Evolutionary conservation across 495 filamentous ascomycete genomes (phyloP), one percentile per base, ranked within the genome.

Genomic region (Recurvomyces mirabilis): DNA sequence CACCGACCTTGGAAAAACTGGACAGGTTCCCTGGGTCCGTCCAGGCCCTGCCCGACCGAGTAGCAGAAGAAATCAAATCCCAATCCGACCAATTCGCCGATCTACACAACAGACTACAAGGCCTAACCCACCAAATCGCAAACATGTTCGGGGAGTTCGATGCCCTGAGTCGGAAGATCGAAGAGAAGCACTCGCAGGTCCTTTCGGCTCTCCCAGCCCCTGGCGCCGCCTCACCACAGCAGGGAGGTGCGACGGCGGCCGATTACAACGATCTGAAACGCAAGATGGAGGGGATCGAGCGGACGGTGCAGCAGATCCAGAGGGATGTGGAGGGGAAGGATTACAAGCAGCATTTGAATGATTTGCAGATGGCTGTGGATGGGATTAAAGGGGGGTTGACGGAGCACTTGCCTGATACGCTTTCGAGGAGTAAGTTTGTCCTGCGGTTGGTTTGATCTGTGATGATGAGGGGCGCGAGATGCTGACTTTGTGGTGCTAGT

Each of bases 31-130:
- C 45, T 2, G 34, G 45, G 21, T 13, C 34, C 15, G 39, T 41
- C 10, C 31, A 53, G 28, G 40, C 39, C 5, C 31, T 53, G 7
- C 50, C 50, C 14, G 51, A 54, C 29, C 19, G 17, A 47, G 14
- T 19, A 11, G 28, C 46, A 13, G 43, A 50, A 36, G 33, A 54
- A 2, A 55, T 58, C 52, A 68, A 66, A 39, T 70, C 71, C 25
- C 58, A 62, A 30, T 57, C 66, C 15, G 65, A 67, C 18, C 86
- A 93, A 56, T 89, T 93, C 58, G 70, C 68, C 13, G 86, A 95
- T 57, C 70, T 95, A 9, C 74, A 86, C 61, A 80, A 81, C 68
- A 78, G 85, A 7, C 62, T 96, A 6, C 81, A 93, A 59, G 70
- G 70, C 32, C 66, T 87, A 49, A 79, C 79, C 66, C 78, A 87